Conservation (phyloP, 2,329 filamentous ascomycete species). For the Shiraia sp. region DNA sequence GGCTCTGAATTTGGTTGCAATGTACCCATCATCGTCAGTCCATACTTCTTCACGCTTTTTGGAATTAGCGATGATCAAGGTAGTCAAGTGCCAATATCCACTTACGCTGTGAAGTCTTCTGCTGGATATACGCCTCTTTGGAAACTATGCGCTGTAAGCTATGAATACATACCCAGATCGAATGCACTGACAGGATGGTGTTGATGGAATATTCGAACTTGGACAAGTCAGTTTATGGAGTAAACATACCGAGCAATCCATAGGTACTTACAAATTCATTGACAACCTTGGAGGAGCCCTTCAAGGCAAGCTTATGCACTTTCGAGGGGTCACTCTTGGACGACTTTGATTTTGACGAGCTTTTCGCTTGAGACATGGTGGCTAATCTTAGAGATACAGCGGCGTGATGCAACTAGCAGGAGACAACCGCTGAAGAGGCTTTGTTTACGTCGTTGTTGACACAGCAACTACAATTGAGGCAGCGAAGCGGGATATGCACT, state of each 20-base stretch:
- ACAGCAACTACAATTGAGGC: constrained; percentile 24
- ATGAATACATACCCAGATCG: too few species aligned
- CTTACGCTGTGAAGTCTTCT: constrained; percentile 92
- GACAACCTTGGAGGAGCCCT: constrained; percentile 82
- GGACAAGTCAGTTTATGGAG: constrained; percentile 15
- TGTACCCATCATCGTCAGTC: constrained; percentile 89
- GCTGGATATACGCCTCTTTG: constrained; percentile 84
- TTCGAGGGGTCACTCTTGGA: constrained; percentile 73
- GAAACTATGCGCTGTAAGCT: constrained; percentile 62
- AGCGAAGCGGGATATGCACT: background rate
- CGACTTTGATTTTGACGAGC: constrained; percentile 38
- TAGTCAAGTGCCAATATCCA: constrained; percentile 8
- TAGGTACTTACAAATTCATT: constrained; percentile 83
- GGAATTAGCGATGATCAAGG: constrained; percentile 13
- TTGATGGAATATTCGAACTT: constrained; percentile 98
- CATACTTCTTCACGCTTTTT: constrained; percentile 91
- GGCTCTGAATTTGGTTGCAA: constrained; percentile 1
- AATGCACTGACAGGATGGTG: constrained; percentile 78
- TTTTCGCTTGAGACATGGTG: constrained; percentile 38
- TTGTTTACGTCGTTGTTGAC: constrained; percentile 39
- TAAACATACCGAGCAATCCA: background rate
- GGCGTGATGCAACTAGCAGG: constrained; percentile 4
- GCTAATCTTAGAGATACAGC: constrained; percentile 3
- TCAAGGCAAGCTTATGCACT: constrained; percentile 90
- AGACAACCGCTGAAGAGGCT: background rate